Evolutionary conservation across 2,329 filamentous ascomycete genomes (phyloP), one percentile per base, ranked within the genome.

Genomic region (Albifimbria verrucaria): DNA sequence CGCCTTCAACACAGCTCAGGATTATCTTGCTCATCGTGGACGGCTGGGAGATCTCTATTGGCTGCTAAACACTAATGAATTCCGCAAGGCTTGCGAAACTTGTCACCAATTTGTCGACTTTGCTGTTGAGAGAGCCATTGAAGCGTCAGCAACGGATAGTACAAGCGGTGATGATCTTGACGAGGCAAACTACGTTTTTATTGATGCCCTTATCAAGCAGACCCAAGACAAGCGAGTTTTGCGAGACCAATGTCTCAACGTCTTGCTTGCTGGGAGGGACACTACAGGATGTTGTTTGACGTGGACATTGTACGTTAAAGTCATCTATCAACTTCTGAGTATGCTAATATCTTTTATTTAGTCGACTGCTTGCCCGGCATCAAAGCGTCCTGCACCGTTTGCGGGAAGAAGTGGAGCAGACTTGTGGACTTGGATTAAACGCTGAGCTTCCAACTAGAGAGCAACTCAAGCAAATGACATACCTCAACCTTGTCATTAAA

Each of bases 401-500:
- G 7, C 58, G 58, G 7, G 46, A 45, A 17, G 57, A 58, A 32
- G 32, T 52, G n/a, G 23, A 48, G 10, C 28, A 49, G 2, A 36
- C 18, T 21, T 50, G 23, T 20, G 60, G 9, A 21, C 52, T 4
- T 15, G 49, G 2, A n/a, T 25, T 4, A 58, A 58, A 23, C 51
- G 57, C 2, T 12, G 5, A 39, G 32, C 32, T 20, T 2, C 43
- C 23, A 26, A 52, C 41, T 22, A 48, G 2, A 15, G 55, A 55
- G 32, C 45, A 28, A 21, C 50, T 66, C 18, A 62, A 61, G 48
- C 52, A 48, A 23, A 61, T 62, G 56, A 51, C 57, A 5, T 61
- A 64, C 44, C 57, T 66, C 15, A 58, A 62, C 23, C 52, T 61
- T 26, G 55, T 60, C 39, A 53, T 66, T 28, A 48, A 52, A 48